Base-by-base conservation (phyloP, 768 basidiomycete genomes). In the Termitomyces sp. region DNA sequence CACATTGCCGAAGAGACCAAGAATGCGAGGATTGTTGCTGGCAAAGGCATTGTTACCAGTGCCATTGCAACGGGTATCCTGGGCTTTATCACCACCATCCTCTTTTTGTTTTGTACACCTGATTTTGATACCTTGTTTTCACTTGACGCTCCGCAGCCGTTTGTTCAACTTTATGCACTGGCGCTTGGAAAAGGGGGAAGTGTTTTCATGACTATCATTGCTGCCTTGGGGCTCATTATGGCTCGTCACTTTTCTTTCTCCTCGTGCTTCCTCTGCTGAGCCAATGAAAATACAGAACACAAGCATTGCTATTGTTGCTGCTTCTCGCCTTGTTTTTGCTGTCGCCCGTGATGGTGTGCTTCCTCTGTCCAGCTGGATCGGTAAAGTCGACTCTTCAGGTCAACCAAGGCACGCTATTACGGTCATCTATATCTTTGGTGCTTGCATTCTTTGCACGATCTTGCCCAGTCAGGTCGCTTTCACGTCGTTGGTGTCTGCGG, bases 261-360 rank as follows among this genome's bases (percentile, higher is more conserved):
- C n/a, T 24, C 1, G 11, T 35, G 3, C 9, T 34, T 37, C 41
- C 11, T 37, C 58, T 5, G 92, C 81, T 15, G 10, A 19, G 26
- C 19, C 21, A 15, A 8, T 26, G 14, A 46, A 3, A 22, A 40
- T 45, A 35, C 62, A 92, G 88, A 94, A 90, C 68, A 93, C 93
- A 1, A 91, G 87, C 59, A 81, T 95, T 43, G 83, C 90, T 17
- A 84, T 96, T 54, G 90, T 95, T 19, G 93, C 94, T 1, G 83
- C 92, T 12, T 94, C 92, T 12, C 83, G 93, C 3, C 79, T 97
- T 28, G 79, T 97, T 38, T 97, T 90, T 64, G 94, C 93, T 8
- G 88, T 97, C 45, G 93, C 93, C n/a, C 86, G 94, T 51, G 94
- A 97, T 62, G 93, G 93, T 28, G 90, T 95, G 0, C 75, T 97